phyloP scores from a whole-genome alignment of 202 grass and related monocot species.

The Carex sylvatica region DNA sequence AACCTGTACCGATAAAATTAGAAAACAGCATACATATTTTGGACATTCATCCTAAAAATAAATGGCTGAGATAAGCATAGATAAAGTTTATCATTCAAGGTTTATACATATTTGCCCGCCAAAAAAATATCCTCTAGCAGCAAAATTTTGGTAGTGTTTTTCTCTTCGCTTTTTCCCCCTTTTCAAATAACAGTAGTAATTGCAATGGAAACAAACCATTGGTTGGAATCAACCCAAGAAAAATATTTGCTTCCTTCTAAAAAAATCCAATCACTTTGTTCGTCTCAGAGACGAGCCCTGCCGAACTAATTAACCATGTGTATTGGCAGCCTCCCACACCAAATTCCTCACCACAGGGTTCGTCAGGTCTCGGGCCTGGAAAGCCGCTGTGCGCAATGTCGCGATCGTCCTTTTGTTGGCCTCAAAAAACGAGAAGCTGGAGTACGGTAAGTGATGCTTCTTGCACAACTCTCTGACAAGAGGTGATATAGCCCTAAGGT shows the following conservation, averaged over 20 bases:
- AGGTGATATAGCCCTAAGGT: slow-evolving; percentile 27
- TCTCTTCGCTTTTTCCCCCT: neutral
- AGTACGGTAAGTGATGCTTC: slow-evolving; percentile 37
- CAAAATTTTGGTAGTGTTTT: neutral
- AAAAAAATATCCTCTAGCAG: neutral
- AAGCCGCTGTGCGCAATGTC: slow-evolving; percentile 21
- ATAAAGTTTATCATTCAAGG: neutral
- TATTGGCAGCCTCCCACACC: slow-evolving; percentile 43
- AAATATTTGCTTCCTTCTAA: neutral
- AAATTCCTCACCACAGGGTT: slow-evolving; percentile 31
- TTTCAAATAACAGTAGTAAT: neutral
- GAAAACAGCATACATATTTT: neutral
- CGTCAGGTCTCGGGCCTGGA: slow-evolving; percentile 27
- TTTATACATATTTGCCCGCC: neutral
- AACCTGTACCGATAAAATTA: neutral
- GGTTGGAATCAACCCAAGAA: neutral
- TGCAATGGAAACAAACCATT: neutral
- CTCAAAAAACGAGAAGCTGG: slow-evolving; percentile 29
- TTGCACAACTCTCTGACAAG: slow-evolving; percentile 33
- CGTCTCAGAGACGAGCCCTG: neutral
- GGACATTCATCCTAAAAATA: neutral
- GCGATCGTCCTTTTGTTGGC: slow-evolving; percentile 24
- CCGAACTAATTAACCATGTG: slow-evolving; percentile 22
- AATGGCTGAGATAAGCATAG: neutral
- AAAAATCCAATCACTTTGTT: neutral